A percentile compares a stretch with the other conserved stretches of the same genome.
Conservation (phyloP, 164 flowering plant genomes). For the Magnolia sinica region DNA sequence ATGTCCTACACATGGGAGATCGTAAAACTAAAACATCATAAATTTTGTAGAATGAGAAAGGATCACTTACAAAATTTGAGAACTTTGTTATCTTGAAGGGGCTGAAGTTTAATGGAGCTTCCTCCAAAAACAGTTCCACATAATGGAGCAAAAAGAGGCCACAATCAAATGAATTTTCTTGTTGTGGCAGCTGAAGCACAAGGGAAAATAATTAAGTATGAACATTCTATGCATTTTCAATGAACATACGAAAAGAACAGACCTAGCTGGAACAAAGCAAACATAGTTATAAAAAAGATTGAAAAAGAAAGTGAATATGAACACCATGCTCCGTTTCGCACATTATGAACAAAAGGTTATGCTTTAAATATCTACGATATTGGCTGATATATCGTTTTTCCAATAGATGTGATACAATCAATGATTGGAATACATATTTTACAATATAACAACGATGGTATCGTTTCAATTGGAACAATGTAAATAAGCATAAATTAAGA, state of each 20-base stretch:
- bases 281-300: background rate
- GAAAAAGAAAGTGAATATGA: background rate
- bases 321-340: background rate
- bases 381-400: background rate
- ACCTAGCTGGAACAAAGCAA: background rate
- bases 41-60: background rate
- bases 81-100: conserved; percentile 42
- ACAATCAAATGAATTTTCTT: conserved; percentile 89
- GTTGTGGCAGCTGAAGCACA: conserved; percentile 77
- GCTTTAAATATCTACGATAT: background rate
- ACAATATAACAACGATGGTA: no score
- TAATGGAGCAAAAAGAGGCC: conserved; percentile 96
- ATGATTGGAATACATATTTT: no score
- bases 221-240: background rate
- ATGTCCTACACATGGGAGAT: background rate
- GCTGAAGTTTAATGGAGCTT: conserved; percentile 61
- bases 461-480: no score
- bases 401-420: background rate
- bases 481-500: no score
- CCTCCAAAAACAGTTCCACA: conserved; percentile 76
- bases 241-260: background rate
- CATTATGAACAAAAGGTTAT: background rate
- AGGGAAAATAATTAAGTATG: conserved; percentile 5
- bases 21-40: background rate
- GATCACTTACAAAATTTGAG: background rate